Base-by-base conservation (phyloP, 192 early-diverging fungal species). In the Ambispora gerdemannii region DNA sequence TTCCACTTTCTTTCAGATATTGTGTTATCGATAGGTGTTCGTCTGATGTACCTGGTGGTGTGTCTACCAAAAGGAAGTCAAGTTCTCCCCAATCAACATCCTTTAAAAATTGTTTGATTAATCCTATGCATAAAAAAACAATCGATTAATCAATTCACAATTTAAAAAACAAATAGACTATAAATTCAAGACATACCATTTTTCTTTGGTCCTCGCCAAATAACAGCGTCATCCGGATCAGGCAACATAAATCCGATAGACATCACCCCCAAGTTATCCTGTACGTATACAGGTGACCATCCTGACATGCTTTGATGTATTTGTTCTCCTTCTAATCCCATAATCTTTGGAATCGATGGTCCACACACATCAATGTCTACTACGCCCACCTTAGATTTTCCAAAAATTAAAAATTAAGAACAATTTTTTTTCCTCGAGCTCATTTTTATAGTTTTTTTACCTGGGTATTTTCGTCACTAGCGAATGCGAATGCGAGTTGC, bases 321-420 rank as follows among this genome's bases (percentile, higher is more conserved):
- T 62, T 92, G 87, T 61, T 91, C 87, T 50, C 82, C 82, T 35
- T 87, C 87, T 30, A 94, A 74, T 0, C 95, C 95, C 90, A 99
- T 91, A 62, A 98, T 94, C 27, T 84, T 88, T 6, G 95, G 96
- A n/a, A 96, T 81, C 13, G 92, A 94, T 0, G 97, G 97, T 0
- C 97, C 97, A 72, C 95, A 96, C 3, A 99, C 86, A 77, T 99
- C 97, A 64, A 99, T 88, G 77, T 99, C 97, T 67, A 95, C 88
- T 33, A 98, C 89, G 1, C 97, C 97, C 2, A 94, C 86, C 20
- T 50, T 71, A 19, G 33, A 51, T 0, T 62, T 63, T 43, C 72
- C 58, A 70, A 58, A 34, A n/a, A 53, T 36, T 32, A 53, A 51
- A 20, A 30, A 22, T 27, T 0, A 2, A 43, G 15, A 43, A 43